Conservation (phyloP, 2,329 filamentous ascomycete genomes). For the Colletotrichum australisinense region DNA sequence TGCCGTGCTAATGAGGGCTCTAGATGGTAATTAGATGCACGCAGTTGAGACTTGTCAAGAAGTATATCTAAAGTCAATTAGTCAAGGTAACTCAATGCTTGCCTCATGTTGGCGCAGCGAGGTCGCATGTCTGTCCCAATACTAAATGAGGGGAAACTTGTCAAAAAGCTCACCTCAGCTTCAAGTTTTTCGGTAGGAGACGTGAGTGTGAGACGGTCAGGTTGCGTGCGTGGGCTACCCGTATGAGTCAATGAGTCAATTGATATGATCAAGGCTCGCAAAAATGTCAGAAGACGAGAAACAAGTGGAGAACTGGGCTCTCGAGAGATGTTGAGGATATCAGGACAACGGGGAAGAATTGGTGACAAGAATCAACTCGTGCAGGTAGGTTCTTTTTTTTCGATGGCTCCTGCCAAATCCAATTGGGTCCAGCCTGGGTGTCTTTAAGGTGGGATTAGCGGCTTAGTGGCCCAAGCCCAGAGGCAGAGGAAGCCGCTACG, state of each 20-base stretch:
- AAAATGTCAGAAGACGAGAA: neutral
- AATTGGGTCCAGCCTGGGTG: neutral
- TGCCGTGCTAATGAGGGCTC: neutral
- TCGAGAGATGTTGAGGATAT: neutral
- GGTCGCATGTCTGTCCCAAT: neutral
- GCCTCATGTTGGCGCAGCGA: neutral
- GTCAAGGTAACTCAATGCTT: neutral
- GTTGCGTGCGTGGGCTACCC: too few species aligned
- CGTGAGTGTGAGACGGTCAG: neutral
- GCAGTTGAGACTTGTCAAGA: neutral
- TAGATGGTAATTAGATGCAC: neutral
- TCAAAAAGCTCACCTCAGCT: constrained; percentile 28
- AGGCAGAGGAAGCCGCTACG: constrained; percentile 10
- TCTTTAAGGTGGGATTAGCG: constrained; percentile 30
- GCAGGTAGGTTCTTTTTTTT: neutral
- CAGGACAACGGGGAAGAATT: neutral
- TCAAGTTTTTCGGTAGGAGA: neutral
- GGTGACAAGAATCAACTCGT: neutral
- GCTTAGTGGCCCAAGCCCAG: constrained; percentile 12
- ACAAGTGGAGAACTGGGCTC: neutral
- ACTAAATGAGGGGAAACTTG: constrained; percentile 13
- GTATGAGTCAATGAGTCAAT: constrained; percentile 6
- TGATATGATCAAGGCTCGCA: constrained; percentile 3
- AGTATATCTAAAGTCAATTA: neutral
- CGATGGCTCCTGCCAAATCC: neutral